Conservation (phyloP, 2,329 filamentous ascomycete species). For the Colletotrichum coccodes region DNA sequence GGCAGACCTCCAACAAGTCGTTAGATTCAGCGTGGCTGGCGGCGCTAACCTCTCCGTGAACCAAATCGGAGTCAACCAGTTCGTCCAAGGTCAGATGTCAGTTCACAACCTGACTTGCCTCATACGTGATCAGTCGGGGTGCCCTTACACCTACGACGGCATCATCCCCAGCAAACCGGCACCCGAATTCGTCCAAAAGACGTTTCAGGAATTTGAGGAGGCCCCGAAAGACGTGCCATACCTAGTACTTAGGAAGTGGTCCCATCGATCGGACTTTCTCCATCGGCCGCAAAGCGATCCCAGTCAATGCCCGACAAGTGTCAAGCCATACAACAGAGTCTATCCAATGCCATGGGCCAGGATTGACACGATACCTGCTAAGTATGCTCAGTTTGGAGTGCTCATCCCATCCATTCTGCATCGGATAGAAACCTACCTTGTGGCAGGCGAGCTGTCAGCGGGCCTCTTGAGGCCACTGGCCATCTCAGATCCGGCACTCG, state of each 20-base stretch:
- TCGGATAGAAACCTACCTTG: slow-evolving; percentile 71
- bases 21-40: slow-evolving; percentile 50
- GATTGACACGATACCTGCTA: slow-evolving; percentile 57
- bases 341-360: slow-evolving; percentile 59
- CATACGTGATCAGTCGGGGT: slow-evolving; percentile 48
- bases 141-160: slow-evolving; percentile 54
- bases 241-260: slow-evolving; percentile 58
- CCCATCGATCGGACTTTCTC: slow-evolving; percentile 69
- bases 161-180: slow-evolving; percentile 57
- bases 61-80: slow-evolving; percentile 42
- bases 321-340: slow-evolving; percentile 54
- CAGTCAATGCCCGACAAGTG: slow-evolving; percentile 38
- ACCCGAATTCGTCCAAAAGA: slow-evolving; percentile 48
- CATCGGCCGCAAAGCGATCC: slow-evolving; percentile 46
- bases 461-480: slow-evolving; percentile 62
- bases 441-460: slow-evolving; percentile 68
- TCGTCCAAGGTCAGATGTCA: slow-evolving; percentile 39
- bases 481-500: slow-evolving; percentile 59
- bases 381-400: slow-evolving; percentile 61
- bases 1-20: slow-evolving; percentile 50
- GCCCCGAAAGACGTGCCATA: slow-evolving; percentile 59
- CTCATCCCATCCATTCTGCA: slow-evolving; percentile 80
- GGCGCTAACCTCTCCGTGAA: slow-evolving; percentile 39
- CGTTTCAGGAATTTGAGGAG: slow-evolving; percentile 43
- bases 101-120: slow-evolving; percentile 41